A percentile compares a stretch with the other conserved stretches of the same genome.
Evolutionary conservation across 2,329 filamentous ascomycete genomes (phyloP).

Genomic region (Dryadomyces sulphureus): DNA sequence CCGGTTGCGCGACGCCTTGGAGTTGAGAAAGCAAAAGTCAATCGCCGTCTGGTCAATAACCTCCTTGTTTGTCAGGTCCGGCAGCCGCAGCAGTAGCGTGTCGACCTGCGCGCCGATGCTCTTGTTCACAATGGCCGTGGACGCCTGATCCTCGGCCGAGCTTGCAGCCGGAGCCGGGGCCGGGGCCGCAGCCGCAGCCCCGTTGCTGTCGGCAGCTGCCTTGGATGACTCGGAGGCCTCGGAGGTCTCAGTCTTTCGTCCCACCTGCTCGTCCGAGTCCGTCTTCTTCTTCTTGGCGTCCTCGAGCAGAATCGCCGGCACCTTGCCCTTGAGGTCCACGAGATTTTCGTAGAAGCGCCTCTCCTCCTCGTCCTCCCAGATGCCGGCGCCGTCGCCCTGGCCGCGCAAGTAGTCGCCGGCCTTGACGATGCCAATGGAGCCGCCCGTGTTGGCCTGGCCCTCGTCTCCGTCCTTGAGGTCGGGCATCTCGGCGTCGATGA

Average conservation of each 20-base stretch:
- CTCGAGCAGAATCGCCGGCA: constrained; percentile 84
- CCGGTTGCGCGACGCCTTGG: constrained; percentile 90
- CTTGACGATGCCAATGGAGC: constrained; percentile 84
- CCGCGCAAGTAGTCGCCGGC: constrained; percentile 84
- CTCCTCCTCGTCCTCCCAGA: constrained; percentile 98
- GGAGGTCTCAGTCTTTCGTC: constrained; percentile 51
- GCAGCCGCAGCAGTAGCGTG: constrained; percentile 71
- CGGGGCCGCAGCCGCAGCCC: background rate
- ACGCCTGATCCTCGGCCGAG: constrained; percentile 58
- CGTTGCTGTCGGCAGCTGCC: constrained; percentile 23
- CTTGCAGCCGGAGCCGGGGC: background rate
- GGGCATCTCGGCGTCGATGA: constrained; percentile 82
- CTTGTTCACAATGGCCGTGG: constrained; percentile 92
- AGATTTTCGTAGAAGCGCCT: constrained; percentile 96
- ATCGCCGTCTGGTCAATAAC: constrained; percentile 82
- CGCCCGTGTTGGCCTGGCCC: constrained; percentile 46
- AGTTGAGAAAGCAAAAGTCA: constrained; percentile 97
- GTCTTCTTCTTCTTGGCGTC: constrained; percentile 88
- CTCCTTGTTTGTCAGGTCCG: constrained; percentile 84
- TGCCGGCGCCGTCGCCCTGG: constrained; percentile 78
- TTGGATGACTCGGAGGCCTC: constrained; percentile 34
- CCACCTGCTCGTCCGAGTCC: constrained; percentile 68
- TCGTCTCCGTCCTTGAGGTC: constrained; percentile 76
- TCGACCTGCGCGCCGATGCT: constrained; percentile 96
- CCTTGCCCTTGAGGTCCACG: constrained; percentile 87